Evolutionary conservation across 2,329 filamentous ascomycete genomes (phyloP).

Genomic region (Botrytis elliptica): DNA sequence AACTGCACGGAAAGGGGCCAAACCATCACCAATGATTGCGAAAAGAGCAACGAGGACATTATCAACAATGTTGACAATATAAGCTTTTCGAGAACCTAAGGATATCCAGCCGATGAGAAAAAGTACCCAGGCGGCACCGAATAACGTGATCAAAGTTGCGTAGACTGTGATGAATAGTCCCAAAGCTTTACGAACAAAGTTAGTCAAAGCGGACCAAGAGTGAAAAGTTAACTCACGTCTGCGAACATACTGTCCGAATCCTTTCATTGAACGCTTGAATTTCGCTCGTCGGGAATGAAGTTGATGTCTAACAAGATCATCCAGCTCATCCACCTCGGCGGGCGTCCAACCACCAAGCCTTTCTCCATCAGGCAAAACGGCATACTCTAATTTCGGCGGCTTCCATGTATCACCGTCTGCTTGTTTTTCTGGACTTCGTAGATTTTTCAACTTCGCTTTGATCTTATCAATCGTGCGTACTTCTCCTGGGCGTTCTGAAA

Average conservation of each 20-base stretch:
- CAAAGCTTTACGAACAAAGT: slow-evolving; percentile 49
- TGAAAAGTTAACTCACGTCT: slow-evolving; percentile 51
- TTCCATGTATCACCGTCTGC: slow-evolving; percentile 27
- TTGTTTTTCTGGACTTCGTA: slow-evolving; percentile 22
- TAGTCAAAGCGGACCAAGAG: background rate
- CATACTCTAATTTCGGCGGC: slow-evolving; percentile 49
- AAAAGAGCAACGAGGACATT: slow-evolving; percentile 68
- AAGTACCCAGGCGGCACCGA: slow-evolving; percentile 82
- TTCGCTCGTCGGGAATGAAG: slow-evolving; percentile 75
- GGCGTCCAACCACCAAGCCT: slow-evolving; percentile 72
- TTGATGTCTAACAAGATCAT: slow-evolving; percentile 86
- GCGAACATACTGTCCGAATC: slow-evolving; percentile 75
- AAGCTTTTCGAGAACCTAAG: slow-evolving; percentile 68
- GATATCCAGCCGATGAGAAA: slow-evolving; percentile 91
- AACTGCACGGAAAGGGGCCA: slow-evolving; percentile 71
- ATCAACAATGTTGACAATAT: slow-evolving; percentile 67
- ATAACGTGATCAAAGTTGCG: slow-evolving; percentile 78
- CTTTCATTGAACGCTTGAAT: slow-evolving; percentile 75
- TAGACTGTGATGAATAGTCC: slow-evolving; percentile 82
- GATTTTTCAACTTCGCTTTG: slow-evolving; percentile 28
- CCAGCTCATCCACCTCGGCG: slow-evolving; percentile 71
- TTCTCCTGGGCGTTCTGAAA: slow-evolving; percentile 27
- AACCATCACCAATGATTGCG: slow-evolving; percentile 65
- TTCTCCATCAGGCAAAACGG: slow-evolving; percentile 72
- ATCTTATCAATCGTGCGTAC: slow-evolving; percentile 30